Conservation (phyloP, 2,329 filamentous ascomycete genomes). For the Biscogniauxia mediterranea region DNA sequence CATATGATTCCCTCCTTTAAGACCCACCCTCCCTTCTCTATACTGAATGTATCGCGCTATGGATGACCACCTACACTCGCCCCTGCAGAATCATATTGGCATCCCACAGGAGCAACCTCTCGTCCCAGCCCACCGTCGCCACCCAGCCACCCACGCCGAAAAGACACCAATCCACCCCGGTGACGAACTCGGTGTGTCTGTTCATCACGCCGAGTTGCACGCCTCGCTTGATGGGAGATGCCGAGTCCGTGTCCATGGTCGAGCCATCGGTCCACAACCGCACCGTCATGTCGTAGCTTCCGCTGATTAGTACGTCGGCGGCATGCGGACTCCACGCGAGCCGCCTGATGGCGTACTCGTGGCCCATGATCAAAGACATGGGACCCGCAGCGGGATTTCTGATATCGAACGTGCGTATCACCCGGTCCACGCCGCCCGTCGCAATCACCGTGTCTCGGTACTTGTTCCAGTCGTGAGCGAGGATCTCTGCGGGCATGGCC, state of each 20-base stretch:
- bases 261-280: conserved; percentile 84
- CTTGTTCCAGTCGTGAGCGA: conserved; percentile 99
- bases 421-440: conserved; percentile 82
- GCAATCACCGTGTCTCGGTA: conserved; percentile 84
- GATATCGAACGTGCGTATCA: conserved; percentile 88
- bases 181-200: conserved; percentile 91
- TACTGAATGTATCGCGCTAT: background rate
- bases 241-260: conserved; percentile 35
- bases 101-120: conserved; percentile 89
- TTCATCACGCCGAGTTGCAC: conserved; percentile 84
- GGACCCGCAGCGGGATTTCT: conserved; percentile 73
- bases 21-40: background rate
- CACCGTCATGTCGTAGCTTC: conserved; percentile 97
- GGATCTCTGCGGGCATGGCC: conserved; percentile 70
- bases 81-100: conserved; percentile 47
- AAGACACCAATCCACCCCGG: conserved; percentile 95
- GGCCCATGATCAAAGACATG: conserved; percentile 71
- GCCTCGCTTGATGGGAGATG: conserved; percentile 49
- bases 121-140: conserved; percentile 92
- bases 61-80: conserved; percentile 5
- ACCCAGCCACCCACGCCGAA: conserved; percentile 97
- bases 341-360: conserved; percentile 86
- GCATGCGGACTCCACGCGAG: conserved; percentile 92
- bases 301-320: conserved; percentile 81
- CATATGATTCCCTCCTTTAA: background rate